Percentiles rank a stretch among this genome's conserved stretches.
Conservation (phyloP, 495 filamentous ascomycete genomes). For the Penicillium desertorum region DNA sequence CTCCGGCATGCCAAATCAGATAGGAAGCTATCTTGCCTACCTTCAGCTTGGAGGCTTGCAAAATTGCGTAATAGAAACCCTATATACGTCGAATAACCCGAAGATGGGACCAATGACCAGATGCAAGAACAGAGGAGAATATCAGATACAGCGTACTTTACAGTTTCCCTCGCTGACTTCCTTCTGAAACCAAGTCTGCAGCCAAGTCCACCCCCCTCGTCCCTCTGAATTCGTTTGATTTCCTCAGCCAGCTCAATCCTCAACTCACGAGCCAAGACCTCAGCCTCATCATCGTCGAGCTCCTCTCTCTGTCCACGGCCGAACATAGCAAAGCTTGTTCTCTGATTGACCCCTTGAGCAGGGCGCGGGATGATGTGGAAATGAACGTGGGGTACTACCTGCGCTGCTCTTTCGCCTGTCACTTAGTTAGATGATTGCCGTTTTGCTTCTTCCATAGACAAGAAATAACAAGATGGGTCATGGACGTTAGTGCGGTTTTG, state of each 20-base stretch:
- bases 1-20: neutral
- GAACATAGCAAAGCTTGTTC: conserved; percentile 74
- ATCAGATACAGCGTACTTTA: conserved; percentile 11
- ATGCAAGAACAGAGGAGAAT: conserved; percentile 1
- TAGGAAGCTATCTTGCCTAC: neutral
- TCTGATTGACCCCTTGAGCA: conserved; percentile 27
- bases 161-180: conserved; percentile 25
- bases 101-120: neutral
- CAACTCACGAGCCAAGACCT: conserved; percentile 58
- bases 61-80: neutral
- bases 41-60: neutral
- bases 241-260: conserved; percentile 59
- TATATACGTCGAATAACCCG: neutral
- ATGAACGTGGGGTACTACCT: conserved; percentile 88
- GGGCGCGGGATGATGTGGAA: conserved; percentile 87
- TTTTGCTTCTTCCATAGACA: neutral
- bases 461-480: neutral
- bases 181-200: conserved; percentile 16
- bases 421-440: conserved; percentile 11
- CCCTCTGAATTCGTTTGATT: conserved; percentile 46
- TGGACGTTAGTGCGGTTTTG: neutral
- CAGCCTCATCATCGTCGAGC: conserved; percentile 82
- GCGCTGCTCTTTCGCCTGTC: conserved; percentile 72
- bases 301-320: conserved; percentile 78
- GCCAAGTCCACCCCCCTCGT: conserved; percentile 47